These are phyloP conservation scores for Corymbia maculata DNA, from an alignment of 345 rosid genomes.

Conservation along the genomic window DNA sequence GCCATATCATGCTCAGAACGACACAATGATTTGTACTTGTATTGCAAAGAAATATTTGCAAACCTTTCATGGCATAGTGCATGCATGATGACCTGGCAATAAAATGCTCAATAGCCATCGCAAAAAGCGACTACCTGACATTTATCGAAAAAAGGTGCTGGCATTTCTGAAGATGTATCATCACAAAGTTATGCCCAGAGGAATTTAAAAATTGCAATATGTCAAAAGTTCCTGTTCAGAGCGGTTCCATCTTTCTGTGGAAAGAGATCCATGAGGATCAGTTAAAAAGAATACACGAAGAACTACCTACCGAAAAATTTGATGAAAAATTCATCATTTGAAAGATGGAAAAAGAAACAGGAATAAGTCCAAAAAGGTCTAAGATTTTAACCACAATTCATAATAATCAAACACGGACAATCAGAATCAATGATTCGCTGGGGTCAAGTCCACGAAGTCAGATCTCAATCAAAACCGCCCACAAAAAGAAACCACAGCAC, in stretches of 20 bases:
- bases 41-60: background rate
- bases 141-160: background rate
- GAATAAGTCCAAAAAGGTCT: background rate
- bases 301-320: background rate
- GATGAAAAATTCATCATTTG: background rate
- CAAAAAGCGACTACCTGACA: background rate
- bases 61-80: background rate
- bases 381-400: background rate
- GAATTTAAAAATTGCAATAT: background rate
- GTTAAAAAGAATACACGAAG: background rate
- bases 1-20: background rate
- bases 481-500: background rate
- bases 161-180: background rate
- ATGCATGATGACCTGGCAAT: background rate
- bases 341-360: background rate
- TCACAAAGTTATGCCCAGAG: background rate
- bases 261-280: background rate
- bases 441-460: background rate
- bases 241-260: background rate
- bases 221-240: background rate
- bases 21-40: background rate
- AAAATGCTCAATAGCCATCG: background rate
- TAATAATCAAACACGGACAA: background rate
- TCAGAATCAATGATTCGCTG: background rate
- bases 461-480: background rate